Percentiles rank a stretch among this genome's conserved stretches.
These are phyloP conservation scores for Trifolium dubium DNA, from an alignment of 306 rosid species.

Conservation along the genomic window DNA sequence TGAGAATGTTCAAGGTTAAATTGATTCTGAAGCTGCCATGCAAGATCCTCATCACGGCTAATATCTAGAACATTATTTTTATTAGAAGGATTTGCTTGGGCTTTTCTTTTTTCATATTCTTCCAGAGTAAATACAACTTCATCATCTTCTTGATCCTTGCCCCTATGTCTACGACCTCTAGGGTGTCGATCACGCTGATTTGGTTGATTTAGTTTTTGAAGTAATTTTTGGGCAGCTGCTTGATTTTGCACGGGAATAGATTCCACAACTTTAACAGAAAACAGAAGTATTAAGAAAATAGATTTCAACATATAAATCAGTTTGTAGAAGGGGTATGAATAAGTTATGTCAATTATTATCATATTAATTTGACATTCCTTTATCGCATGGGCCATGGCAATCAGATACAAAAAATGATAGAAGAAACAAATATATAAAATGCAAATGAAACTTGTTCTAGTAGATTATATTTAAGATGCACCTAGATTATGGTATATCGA, in stretches of 20 bases:
- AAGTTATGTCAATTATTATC: not conserved
- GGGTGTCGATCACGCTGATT: conserved; percentile 47
- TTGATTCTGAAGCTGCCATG: conserved; percentile 84
- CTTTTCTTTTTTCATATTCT: conserved; percentile 71
- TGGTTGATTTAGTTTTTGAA: conserved; percentile 69
- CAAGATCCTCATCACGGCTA: conserved; percentile 71
- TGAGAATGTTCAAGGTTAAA: conserved; percentile 66
- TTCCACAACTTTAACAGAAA: conserved; percentile 63
- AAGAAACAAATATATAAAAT: conserved; percentile 18
- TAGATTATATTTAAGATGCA: conserved; percentile 14
- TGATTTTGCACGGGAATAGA: conserved; percentile 85
- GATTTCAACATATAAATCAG: conserved; percentile 5
- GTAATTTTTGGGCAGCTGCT: conserved; percentile 93
- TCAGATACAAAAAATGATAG: conserved; percentile 1
- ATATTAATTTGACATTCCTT: conserved; percentile 4
- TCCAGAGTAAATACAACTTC: conserved; percentile 62
- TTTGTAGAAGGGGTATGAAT: conserved; percentile 11
- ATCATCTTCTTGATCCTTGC: conserved; percentile 74
- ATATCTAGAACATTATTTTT: conserved; percentile 35
- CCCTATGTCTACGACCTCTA: conserved; percentile 57
- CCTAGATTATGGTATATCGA: conserved; percentile 27
- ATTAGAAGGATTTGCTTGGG: conserved; percentile 50
- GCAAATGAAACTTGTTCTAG: not conserved
- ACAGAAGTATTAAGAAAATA: not conserved
- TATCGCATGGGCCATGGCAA: conserved; percentile 20